Evolutionary conservation across 2,329 filamentous ascomycete genomes (phyloP), one percentile per base, ranked within the genome.

Genomic region (Fusarium coffeatum): DNA sequence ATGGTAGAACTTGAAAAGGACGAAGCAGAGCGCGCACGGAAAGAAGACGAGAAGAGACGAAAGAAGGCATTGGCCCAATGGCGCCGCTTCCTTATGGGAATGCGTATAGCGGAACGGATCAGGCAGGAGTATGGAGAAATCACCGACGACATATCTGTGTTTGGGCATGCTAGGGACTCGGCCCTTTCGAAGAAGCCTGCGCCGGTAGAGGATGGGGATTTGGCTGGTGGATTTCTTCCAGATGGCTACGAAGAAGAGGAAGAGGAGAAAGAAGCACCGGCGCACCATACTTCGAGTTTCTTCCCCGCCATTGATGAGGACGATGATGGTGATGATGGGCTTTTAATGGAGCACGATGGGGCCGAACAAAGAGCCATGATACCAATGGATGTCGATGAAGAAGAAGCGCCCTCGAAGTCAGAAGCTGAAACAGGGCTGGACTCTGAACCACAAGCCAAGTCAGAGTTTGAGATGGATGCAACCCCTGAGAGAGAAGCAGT

Each of bases 1-100:
- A 89, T 93, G 77, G 91, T 93, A 75, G 92, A 94, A 67, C 92
- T 97, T 83, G 87, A 89, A 41, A 90, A 90, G 59, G 92, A 96
- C 66, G 92, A 93, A 71, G 89, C 87, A 8, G 93, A 97, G 78
- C 87, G 89, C 55, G 84, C 85, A 50, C 88, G 91, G 53, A 95
- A 93, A 74, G 94, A 97, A 76, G 90, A 96, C 64, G 91, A 92
- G 64, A 98, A 97, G 80, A 86, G 92, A 10, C 88, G 91, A 54
- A 94, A 92, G 67, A 85, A 87, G 15, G 90, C 92, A 1, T 77
- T 98, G 47, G 87, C 86, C 1, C 88, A 89, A 71, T 99, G 96
- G 96, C 88, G 92, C 60, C 97, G 92, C 79, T 93, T 98, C 72
- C 80, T 97, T 16, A 92, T 94, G 84, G 94, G 94, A 0, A 77